Evolutionary conservation across 2,329 filamentous ascomycete species (phyloP), one percentile per base, ranked within the genome.

Genomic region (Peltaster fructicola): DNA sequence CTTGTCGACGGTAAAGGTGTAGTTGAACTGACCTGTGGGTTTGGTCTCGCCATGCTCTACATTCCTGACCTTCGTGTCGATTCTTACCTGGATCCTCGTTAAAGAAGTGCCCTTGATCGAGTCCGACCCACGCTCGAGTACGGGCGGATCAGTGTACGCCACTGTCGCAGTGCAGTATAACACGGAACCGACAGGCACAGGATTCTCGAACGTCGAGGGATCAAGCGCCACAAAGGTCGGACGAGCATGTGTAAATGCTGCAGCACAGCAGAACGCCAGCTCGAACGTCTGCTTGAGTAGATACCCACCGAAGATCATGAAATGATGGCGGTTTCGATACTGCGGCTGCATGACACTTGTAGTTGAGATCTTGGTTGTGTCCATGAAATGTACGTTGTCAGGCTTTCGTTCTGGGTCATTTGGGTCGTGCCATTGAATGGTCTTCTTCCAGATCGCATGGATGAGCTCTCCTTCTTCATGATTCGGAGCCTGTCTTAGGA

Each of bases 261-360:
- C 72, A 1, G 72, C 73, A 40, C 72, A 76, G 45, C 73, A 78
- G 51, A 80, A 81, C 2, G 75, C 74, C 5, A 80, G 59, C 49
- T 81, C 75, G 39, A 79, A 80, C 0, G 73, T 75, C 41, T 76
- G 69, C 43, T 77, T 76, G 7, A 81, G 57, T 7, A 80, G 61
- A 44, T 73, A 79, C 8, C 75, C 75, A 25, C 75, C 75, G 39
- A 80, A 81, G 27, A 81, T 77, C 73, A 79, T 78, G 47, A 75
- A 76, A 39, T 75, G 70, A 47, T 79, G 73, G 2, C 69, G 51
- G 46, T 74, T 74, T 23, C 71, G 63, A 45, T 71, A 65, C 46
- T 76, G 72, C 0, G 75, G 75, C 44, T 79, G 73, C 74, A 80
- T 80, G 35, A 81, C 77, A 37, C 63, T 65, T 7, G 74, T 71